Evolutionary conservation across 2,329 filamentous ascomycete species (phyloP).

Genomic region (Ceratocystis alfenasii): DNA sequence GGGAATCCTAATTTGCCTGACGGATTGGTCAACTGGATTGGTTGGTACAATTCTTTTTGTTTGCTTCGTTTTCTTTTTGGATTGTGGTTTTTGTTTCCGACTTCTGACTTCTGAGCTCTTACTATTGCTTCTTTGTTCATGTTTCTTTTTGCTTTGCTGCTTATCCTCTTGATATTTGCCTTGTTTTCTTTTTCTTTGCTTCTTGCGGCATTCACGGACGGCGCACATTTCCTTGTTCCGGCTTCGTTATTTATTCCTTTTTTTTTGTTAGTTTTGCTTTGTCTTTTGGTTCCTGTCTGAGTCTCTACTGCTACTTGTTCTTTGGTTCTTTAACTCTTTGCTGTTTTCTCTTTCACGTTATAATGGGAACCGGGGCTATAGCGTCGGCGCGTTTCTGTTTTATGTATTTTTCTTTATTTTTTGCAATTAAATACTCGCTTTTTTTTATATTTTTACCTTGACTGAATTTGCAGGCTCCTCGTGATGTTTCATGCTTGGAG

Average conservation of each 20-base stretch:
- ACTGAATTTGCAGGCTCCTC: background rate
- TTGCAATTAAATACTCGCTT: background rate
- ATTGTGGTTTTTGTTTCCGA: too few relatives aligned
- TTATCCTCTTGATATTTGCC: background rate
- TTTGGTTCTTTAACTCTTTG: background rate
- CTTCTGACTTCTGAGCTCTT: background rate
- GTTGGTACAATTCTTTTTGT: background rate
- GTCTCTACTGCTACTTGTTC: background rate
- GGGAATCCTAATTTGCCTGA: background rate
- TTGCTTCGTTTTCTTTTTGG: constrained; percentile 6
- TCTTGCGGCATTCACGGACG: constrained; percentile 2
- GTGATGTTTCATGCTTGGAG: background rate
- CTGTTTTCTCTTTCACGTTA: background rate
- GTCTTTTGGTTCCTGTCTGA: background rate
- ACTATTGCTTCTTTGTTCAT: background rate
- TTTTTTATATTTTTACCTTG: background rate
- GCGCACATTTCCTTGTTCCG: background rate
- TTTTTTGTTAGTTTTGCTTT: background rate
- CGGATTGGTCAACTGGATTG: background rate
- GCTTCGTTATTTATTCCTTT: background rate
- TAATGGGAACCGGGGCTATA: constrained; percentile 16
- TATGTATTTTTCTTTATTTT: constrained; percentile 1
- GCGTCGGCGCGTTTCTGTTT: constrained; percentile 15
- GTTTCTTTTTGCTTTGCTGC: background rate
- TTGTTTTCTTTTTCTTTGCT: constrained; percentile 6